Evolutionary conservation across 2,329 filamentous ascomycete species (phyloP).

Genomic region (Aspergillus costaricaensis): DNA sequence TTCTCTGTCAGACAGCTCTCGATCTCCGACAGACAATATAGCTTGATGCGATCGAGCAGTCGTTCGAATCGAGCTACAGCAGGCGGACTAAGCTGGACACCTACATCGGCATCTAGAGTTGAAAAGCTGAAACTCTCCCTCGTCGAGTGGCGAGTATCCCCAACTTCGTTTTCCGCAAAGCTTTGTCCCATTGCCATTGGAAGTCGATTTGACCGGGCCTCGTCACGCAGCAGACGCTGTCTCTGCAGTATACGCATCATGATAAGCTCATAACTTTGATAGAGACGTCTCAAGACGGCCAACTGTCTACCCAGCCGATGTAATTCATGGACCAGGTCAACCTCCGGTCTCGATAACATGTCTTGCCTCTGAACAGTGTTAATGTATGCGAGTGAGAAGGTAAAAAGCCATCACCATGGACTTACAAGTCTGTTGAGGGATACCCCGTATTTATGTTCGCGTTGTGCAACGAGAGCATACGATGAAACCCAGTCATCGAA

Average conservation of each 20-base stretch:
- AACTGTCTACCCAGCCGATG: slow-evolving; percentile 64
- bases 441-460: slow-evolving; percentile 54
- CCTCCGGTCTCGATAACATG: slow-evolving; percentile 56
- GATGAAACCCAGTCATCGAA: slow-evolving; percentile 69
- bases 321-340: slow-evolving; percentile 52
- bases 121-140: slow-evolving; percentile 27
- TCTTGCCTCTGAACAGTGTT: slow-evolving; percentile 45
- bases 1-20: slow-evolving; percentile 69
- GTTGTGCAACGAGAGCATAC: slow-evolving; percentile 60
- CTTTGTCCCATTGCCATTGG: slow-evolving; percentile 24
- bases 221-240: slow-evolving; percentile 44
- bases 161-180: slow-evolving; percentile 30
- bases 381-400: background rate
- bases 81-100: slow-evolving; percentile 47
- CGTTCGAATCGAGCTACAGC: slow-evolving; percentile 62
- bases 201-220: slow-evolving; percentile 29
- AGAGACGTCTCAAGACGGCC: slow-evolving; percentile 62
- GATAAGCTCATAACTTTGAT: slow-evolving; percentile 63
- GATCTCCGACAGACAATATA: slow-evolving; percentile 65
- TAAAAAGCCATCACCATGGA: background rate
- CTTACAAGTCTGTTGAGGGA: slow-evolving; percentile 54
- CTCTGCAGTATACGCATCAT: slow-evolving; percentile 62
- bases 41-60: slow-evolving; percentile 60
- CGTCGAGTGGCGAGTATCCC: slow-evolving; percentile 44
- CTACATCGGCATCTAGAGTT: slow-evolving; percentile 34